Evolutionary conservation across 2,329 filamentous ascomycete genomes (phyloP), one percentile per base, ranked within the genome.

Genomic region (Ceratocystis huliohia): DNA sequence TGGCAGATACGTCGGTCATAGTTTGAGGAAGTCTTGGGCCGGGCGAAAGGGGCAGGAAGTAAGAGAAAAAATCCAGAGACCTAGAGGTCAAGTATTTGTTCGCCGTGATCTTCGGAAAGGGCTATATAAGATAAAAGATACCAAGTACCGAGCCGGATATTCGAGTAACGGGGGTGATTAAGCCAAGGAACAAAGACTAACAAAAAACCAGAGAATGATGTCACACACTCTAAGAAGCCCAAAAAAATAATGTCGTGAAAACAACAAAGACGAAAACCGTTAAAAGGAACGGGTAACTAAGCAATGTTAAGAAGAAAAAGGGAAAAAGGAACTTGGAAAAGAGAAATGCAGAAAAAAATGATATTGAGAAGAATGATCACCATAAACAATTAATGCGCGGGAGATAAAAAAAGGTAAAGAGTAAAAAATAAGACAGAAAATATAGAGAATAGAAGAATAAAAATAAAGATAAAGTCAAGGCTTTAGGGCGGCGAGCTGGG

Each of bases 1-100:
- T 90, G n/a, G 48, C 28, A 5, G 7, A 25, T 30, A 63, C 56
- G n/a, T 80, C 78, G 0, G 84, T 71, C 70, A 67, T 67, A 3
- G 22, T 59, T 30, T 41, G 44, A 22, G 33, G 57, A 7, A 17
- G 28, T n/a, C 28, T 25, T 17, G 41, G 25, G 6, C 61, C 25
- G n/a, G 53, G 66, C 7, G 59, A 44, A 5, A 56, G 45, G 22
- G 65, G 63, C 0, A 53, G 61, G 13, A n/a, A 7, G 22, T 15
- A n/a, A 57, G 2, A 10, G 50, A 6, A 10, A 25, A 30, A 46
- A 10, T 61, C 44, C 28, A 45, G 41, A 20, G 30, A 44, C 13
- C 7, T 15, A 17, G 2, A 17, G 46, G 20, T 6, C n/a, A 17
- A 10, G 6, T 48, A 7, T 20, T 17, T 5, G 13, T 15, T 48